A percentile compares a stretch with the other conserved stretches of the same genome.
Conservation (phyloP, 1,284 basidiomycete genomes). For the Irpex sp. region DNA sequence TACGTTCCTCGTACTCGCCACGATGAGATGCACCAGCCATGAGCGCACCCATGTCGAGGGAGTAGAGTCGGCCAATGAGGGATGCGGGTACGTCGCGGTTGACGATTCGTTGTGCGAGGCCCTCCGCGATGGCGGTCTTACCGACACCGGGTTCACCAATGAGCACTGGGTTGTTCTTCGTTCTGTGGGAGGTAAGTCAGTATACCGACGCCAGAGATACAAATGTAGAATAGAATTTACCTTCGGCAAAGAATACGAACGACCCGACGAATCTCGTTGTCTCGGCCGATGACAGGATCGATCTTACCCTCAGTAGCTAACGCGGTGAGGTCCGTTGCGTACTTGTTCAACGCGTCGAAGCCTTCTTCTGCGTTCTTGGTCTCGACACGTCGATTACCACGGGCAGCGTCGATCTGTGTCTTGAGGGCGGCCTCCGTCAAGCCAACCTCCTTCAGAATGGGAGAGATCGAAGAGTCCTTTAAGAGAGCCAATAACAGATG, state of each 20-base stretch:
- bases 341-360: slow-evolving; percentile 84
- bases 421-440: slow-evolving; percentile 74
- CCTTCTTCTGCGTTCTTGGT: slow-evolving; percentile 81
- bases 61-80: slow-evolving; percentile 81
- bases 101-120: slow-evolving; percentile 93
- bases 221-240: slow-evolving; percentile 28
- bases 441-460: slow-evolving; percentile 71
- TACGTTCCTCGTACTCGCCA: slow-evolving; percentile 96
- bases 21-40: slow-evolving; percentile 97
- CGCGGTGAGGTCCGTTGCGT: slow-evolving; percentile 83
- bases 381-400: slow-evolving; percentile 82
- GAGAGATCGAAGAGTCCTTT: slow-evolving; percentile 64
- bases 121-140: slow-evolving; percentile 93
- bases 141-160: slow-evolving; percentile 94
- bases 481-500: slow-evolving; percentile 70
- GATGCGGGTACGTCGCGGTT: slow-evolving; percentile 93
- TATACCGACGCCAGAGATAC: neutral
- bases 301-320: slow-evolving; percentile 89
- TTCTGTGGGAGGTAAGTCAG: slow-evolving; percentile 42
- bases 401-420: slow-evolving; percentile 76
- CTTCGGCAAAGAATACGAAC: slow-evolving; percentile 78
- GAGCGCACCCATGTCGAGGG: slow-evolving; percentile 90
- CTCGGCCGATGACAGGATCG: slow-evolving; percentile 90
- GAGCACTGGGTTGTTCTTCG: slow-evolving; percentile 91
- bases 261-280: slow-evolving; percentile 82